Evolutionary conservation across 495 filamentous ascomycete genomes (phyloP).

Genomic region (Xeromyces bisporus): DNA sequence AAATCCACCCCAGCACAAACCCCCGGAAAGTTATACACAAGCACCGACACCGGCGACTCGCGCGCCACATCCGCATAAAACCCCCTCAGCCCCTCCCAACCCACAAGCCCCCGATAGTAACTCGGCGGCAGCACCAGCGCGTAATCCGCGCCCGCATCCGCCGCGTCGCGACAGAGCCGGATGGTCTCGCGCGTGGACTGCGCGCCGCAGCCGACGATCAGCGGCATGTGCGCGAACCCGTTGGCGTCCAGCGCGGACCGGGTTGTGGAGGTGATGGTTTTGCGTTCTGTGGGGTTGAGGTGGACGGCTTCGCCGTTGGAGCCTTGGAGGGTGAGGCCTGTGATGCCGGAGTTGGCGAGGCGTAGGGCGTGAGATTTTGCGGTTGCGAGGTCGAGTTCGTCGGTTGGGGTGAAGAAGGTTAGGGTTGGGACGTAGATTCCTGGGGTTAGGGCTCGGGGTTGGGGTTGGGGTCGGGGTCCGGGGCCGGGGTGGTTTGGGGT

Average conservation of each 20-base stretch:
- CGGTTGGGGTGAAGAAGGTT: slow-evolving; percentile 46
- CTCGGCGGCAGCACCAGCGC: slow-evolving; percentile 70
- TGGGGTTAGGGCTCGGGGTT: slow-evolving; percentile 18
- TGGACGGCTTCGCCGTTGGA: slow-evolving; percentile 85
- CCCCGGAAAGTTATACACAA: slow-evolving; percentile 90
- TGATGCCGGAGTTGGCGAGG: slow-evolving; percentile 64
- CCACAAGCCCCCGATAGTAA: slow-evolving; percentile 60
- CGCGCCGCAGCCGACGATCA: slow-evolving; percentile 74
- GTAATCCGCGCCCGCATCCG: slow-evolving; percentile 62
- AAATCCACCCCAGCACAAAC: slow-evolving; percentile 71
- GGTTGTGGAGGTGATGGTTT: slow-evolving; percentile 52
- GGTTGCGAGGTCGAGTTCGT: slow-evolving; percentile 48
- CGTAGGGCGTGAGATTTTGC: slow-evolving; percentile 62
- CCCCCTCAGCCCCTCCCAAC: slow-evolving; percentile 37
- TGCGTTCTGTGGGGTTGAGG: slow-evolving; percentile 52
- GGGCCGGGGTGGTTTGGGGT: no score
- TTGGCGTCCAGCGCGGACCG: slow-evolving; percentile 56
- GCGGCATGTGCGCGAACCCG: slow-evolving; percentile 48
- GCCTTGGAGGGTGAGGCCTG: slow-evolving; percentile 70
- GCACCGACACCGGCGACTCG: slow-evolving; percentile 66
- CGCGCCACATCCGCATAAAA: slow-evolving; percentile 69
- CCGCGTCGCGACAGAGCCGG: slow-evolving; percentile 59
- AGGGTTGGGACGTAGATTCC: slow-evolving; percentile 57
- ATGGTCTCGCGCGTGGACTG: slow-evolving; percentile 80
- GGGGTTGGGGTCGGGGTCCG: no score